Evolutionary conservation across 352 stramenopile species (phyloP).

Genomic region (Pythium dissimile): DNA sequence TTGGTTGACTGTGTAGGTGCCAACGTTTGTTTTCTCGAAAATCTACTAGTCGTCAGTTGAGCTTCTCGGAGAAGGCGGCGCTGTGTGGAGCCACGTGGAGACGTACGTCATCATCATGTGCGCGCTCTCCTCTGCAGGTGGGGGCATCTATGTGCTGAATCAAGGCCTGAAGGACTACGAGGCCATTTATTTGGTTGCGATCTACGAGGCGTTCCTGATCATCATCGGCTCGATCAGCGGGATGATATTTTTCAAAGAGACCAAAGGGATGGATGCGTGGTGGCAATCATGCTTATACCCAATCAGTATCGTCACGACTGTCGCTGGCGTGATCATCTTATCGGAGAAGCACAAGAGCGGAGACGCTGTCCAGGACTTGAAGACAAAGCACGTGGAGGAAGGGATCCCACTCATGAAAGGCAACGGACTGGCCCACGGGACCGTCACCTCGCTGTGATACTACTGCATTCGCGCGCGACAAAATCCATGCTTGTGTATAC

Average conservation of each 20-base stretch:
- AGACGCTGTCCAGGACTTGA: slow-evolving; percentile 32
- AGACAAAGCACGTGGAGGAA: slow-evolving; percentile 13
- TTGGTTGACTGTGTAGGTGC: not conserved
- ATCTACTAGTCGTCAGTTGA: slow-evolving; percentile 72
- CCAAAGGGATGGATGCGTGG: slow-evolving; percentile 74
- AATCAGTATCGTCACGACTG: slow-evolving; percentile 71
- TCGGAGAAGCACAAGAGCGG: slow-evolving; percentile 78
- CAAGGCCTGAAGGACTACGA: slow-evolving; percentile 79
- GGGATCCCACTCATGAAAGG: slow-evolving; percentile 26
- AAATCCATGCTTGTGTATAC: too few species aligned
- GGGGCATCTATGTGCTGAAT: slow-evolving; percentile 80
- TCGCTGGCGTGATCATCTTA: slow-evolving; percentile 75
- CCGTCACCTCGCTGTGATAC: slow-evolving; percentile 26
- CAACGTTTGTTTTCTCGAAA: too few species aligned
- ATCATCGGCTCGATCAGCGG: slow-evolving; percentile 81
- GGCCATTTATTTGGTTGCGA: slow-evolving; percentile 81
- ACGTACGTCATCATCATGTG: slow-evolving; percentile 73
- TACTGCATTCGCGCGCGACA: too few species aligned
- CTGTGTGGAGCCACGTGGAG: slow-evolving; percentile 56
- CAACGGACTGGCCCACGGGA: slow-evolving; percentile 16
- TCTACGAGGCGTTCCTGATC: slow-evolving; percentile 85
- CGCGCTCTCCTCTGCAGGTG: slow-evolving; percentile 61
- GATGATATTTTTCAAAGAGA: slow-evolving; percentile 88
- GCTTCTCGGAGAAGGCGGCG: slow-evolving; percentile 67
- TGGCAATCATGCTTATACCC: slow-evolving; percentile 79